Base-by-base conservation (phyloP, 2,329 filamentous ascomycete species). In the Juglanconis oblonga region DNA sequence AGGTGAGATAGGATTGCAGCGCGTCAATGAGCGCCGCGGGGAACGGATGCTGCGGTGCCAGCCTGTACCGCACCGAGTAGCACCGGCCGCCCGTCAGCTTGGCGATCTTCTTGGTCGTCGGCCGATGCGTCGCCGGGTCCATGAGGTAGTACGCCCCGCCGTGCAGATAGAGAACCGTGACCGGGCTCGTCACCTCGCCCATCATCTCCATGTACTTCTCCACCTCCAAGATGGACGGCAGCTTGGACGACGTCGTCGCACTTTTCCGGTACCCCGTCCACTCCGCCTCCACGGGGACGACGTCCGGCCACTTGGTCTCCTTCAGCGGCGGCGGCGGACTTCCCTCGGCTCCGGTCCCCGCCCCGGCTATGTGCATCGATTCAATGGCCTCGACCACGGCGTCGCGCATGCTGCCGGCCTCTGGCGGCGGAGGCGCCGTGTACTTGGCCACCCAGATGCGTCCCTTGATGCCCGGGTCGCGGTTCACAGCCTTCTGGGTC, bases 391-490 rank as follows among this genome's bases (percentile, higher is more conserved):
- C 74, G 64, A 86, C 76, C 32, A 92, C 69, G 1, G 81, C 78
- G 48, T 88, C 80, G n/a, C 82, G 76, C 13, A 87, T 70, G 47
- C 79, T 82, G 67, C n/a, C n/a, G n/a, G 69, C 80, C 71, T 78
- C 84, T 59, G 83, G 77, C 0, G 87, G 89, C 2, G 76, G 75
- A 0, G 85, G 83, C 14, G 91, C 76, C 0, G 81, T 83, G 47
- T 90, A 87, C 57, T 85, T 89, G 67, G 87, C 88, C 31, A 96
- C 81, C 93, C 93, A 97, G 65, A 95, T 86, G 49, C 83, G 84
- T 3, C 92, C 92, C 70, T 91, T 92, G 69, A 96, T 78, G 0
- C 85, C 86, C 0, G 82, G 82, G 57, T 90, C 88, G 59, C 79
- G 84, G 49, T 83, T 75, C 1, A 84, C 83, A n/a, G 84, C 67